phyloP scores from a whole-genome alignment of 257 asterid genomes.

The Capsicum pubescens region DNA sequence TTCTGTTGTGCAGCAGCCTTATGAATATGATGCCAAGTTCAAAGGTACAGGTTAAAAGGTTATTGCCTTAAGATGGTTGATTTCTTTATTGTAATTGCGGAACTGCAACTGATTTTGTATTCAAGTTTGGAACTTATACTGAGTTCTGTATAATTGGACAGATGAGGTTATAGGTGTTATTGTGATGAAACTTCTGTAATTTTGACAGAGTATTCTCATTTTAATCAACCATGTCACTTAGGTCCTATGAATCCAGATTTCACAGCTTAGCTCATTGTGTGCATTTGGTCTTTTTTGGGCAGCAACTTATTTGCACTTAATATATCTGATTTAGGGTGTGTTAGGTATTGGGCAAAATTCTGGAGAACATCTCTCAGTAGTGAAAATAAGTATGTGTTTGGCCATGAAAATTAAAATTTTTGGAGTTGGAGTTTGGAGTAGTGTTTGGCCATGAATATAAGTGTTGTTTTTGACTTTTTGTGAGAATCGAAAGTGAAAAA shows the following conservation, averaged over 20 bases:
- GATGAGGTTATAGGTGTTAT: neutral
- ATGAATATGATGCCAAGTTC: conserved; percentile 96
- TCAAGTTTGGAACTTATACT: neutral
- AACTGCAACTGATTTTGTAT: conserved; percentile 23
- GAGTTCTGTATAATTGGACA: neutral
- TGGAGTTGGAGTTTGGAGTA: too few species aligned
- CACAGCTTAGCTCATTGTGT: neutral
- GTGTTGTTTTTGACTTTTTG: too few species aligned
- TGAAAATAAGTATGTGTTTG: too few species aligned
- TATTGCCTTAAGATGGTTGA: neutral
- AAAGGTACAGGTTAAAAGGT: conserved; percentile 66
- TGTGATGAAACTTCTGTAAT: neutral
- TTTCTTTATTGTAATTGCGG: conserved; percentile 10
- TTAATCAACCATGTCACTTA: neutral
- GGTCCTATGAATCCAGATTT: neutral
- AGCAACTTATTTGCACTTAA: neutral
- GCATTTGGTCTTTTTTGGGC: neutral
- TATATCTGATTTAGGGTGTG: neutral
- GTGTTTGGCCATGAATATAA: too few species aligned
- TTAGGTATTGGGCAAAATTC: neutral
- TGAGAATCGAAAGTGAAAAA: too few species aligned
- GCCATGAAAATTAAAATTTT: too few species aligned
- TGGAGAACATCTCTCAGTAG: neutral
- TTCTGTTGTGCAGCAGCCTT: conserved; percentile 80
- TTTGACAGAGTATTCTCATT: neutral